Evolutionary conservation across 176 grass and related monocot genomes (phyloP).

Genomic region (Triticum monococcum): DNA sequence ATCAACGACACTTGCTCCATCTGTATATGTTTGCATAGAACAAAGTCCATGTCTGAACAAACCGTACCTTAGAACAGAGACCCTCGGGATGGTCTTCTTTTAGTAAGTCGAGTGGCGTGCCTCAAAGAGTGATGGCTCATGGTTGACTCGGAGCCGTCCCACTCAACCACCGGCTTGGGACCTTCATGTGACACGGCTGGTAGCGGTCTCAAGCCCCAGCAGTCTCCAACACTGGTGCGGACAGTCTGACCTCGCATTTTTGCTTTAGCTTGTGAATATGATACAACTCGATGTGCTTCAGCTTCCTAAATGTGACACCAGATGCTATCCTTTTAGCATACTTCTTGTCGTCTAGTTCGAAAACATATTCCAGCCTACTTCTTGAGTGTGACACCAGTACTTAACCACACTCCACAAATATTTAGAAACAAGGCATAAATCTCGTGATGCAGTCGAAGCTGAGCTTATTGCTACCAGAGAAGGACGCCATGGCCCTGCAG

Average conservation of each 20-base stretch:
- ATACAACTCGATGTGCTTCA: too few relatives aligned
- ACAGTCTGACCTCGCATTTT: not conserved
- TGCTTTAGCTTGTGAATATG: not conserved
- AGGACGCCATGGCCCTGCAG: too few relatives aligned
- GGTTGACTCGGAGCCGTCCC: not conserved
- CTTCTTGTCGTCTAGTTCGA: too few relatives aligned
- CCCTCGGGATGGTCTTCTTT: not conserved
- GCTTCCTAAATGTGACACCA: too few relatives aligned
- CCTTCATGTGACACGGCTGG: not conserved
- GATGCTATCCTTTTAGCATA: too few relatives aligned
- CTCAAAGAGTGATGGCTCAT: not conserved
- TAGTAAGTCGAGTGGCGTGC: not conserved
- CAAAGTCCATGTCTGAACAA: too few relatives aligned
- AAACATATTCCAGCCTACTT: not conserved
- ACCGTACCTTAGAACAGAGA: not conserved
- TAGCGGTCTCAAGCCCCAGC: not conserved
- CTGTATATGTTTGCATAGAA: not conserved
- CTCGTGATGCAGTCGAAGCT: too few relatives aligned
- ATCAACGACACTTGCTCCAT: not conserved
- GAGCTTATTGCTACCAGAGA: too few relatives aligned
- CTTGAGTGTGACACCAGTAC: not conserved
- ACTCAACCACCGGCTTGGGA: not conserved
- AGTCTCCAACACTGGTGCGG: too few relatives aligned
- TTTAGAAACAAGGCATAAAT: too few relatives aligned
- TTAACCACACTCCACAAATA: too few relatives aligned